A percentile compares a stretch with the other conserved stretches of the same genome.
Evolutionary conservation across 352 stramenopile genomes (phyloP).

Genomic region (Globisporangium solare): DNA sequence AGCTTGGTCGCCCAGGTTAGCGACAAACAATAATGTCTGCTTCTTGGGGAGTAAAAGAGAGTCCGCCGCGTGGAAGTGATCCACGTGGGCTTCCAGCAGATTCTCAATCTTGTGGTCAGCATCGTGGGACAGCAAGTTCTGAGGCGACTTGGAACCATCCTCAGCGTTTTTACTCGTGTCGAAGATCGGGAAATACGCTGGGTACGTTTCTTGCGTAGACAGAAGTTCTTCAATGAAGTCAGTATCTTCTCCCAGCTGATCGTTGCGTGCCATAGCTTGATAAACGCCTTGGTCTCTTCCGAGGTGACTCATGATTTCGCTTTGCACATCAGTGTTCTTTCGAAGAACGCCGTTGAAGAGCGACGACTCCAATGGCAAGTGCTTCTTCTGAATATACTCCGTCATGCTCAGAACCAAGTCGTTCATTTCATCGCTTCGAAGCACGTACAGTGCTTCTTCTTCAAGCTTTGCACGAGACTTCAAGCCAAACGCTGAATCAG

Average conservation of each 20-base stretch:
- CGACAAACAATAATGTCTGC: slow-evolving; percentile 62
- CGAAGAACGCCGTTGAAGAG: slow-evolving; percentile 87
- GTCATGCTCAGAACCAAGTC: slow-evolving; percentile 71
- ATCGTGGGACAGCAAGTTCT: slow-evolving; percentile 60
- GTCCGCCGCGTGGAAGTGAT: slow-evolving; percentile 49
- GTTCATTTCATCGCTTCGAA: slow-evolving; percentile 47
- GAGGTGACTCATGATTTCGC: slow-evolving; percentile 70
- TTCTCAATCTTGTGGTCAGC: slow-evolving; percentile 52
- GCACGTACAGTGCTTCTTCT: slow-evolving; percentile 34
- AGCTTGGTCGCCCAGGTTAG: slow-evolving; percentile 40
- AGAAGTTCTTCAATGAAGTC: slow-evolving; percentile 73
- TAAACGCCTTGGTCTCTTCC: slow-evolving; percentile 78
- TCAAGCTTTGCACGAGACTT: slow-evolving; percentile 29
- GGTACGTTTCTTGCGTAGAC: slow-evolving; percentile 47
- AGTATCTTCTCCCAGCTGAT: slow-evolving; percentile 45
- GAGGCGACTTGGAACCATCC: slow-evolving; percentile 4
- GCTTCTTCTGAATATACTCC: slow-evolving; percentile 71
- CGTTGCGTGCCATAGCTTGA: slow-evolving; percentile 54
- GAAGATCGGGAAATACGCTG: slow-evolving; percentile 70
- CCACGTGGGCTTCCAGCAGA: slow-evolving; percentile 36
- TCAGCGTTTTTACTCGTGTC: slow-evolving; percentile 10
- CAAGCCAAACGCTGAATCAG: slow-evolving; percentile 41
- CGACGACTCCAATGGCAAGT: slow-evolving; percentile 66
- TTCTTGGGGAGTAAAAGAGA: slow-evolving; percentile 59
- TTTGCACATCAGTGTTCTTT: slow-evolving; percentile 61